These are phyloP conservation scores for Solanum clarkiae DNA, from an alignment of 257 asterid species.

Conservation along the genomic window DNA sequence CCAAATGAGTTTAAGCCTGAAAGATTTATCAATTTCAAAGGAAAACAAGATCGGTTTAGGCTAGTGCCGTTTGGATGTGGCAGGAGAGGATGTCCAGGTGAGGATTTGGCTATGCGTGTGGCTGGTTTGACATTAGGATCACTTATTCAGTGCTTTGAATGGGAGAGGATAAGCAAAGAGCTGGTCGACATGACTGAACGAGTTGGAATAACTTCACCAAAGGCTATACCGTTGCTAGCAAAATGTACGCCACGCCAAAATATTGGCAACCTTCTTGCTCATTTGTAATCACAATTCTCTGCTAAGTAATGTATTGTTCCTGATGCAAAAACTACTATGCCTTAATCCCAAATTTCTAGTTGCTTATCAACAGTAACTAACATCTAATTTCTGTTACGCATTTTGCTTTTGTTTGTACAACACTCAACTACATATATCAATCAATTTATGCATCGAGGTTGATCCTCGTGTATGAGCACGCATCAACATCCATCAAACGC, in stretches of 20 bases:
- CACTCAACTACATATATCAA: background rate
- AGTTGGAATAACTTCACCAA: background rate
- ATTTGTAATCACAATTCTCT: background rate
- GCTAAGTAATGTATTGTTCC: too few relatives aligned
- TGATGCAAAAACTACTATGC: too few relatives aligned
- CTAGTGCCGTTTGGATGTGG: constrained; percentile 18
- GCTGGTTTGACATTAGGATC: background rate
- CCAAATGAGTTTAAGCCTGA: constrained; percentile 15
- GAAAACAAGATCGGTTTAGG: background rate
- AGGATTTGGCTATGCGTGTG: background rate
- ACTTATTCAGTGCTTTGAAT: constrained; percentile 17
- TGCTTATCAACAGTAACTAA: background rate
- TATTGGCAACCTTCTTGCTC: background rate
- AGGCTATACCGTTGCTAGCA: constrained; percentile 4
- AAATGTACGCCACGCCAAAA: constrained; percentile 2
- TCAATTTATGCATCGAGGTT: background rate
- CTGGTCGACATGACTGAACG: constrained; percentile 10
- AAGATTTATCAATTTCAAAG: constrained; percentile 6
- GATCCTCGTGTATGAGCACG: background rate
- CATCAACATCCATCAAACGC: background rate
- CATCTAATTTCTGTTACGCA: background rate
- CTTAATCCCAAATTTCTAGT: too few relatives aligned
- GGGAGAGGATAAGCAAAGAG: constrained; percentile 10
- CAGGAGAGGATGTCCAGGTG: constrained; percentile 17
- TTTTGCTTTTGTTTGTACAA: background rate